Conservation (phyloP, 2,329 filamentous ascomycete species). For the Endothia cerciana region DNA sequence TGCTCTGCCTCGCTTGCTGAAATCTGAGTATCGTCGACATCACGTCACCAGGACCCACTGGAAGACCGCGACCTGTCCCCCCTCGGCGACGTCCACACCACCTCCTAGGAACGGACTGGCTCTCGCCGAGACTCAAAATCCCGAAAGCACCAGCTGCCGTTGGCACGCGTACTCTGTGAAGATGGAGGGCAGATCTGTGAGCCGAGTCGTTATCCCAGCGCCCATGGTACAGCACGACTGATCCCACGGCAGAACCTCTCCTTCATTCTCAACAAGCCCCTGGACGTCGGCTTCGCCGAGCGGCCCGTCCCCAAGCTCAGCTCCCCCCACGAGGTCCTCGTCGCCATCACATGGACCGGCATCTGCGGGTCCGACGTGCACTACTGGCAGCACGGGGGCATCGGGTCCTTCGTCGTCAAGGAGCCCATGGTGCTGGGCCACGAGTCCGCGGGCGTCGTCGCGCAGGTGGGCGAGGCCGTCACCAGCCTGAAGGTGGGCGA, state of each 20-base stretch:
- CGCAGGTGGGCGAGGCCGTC: conserved; percentile 34
- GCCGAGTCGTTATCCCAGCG: conserved; percentile 11
- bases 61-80: background rate
- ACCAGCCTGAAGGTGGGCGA: conserved; percentile 38
- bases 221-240: background rate
- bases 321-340: conserved; percentile 74
- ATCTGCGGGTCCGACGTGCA: conserved; percentile 88
- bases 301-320: conserved; percentile 71
- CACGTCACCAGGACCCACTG: conserved; percentile 15
- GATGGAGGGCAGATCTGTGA: conserved; percentile 38
- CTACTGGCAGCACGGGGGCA: conserved; percentile 87
- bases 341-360: conserved; percentile 82
- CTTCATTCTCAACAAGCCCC: conserved; percentile 78
- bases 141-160: background rate
- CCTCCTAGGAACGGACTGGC: background rate
- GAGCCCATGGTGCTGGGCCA: conserved; percentile 77
- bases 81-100: too few species aligned
- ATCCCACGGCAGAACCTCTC: conserved; percentile 71
- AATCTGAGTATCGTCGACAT: conserved; percentile 12
- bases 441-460: conserved; percentile 41
- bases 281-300: conserved; percentile 75
- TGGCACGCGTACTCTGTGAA: conserved; percentile 1
- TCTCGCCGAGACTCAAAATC: background rate
- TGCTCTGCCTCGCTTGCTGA: background rate
- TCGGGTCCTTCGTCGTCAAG: conserved; percentile 82